A percentile compares a stretch with the other conserved stretches of the same genome.
Evolutionary conservation across 2,329 filamentous ascomycete species (phyloP).

Genomic region (Emydomyces testavorans): DNA sequence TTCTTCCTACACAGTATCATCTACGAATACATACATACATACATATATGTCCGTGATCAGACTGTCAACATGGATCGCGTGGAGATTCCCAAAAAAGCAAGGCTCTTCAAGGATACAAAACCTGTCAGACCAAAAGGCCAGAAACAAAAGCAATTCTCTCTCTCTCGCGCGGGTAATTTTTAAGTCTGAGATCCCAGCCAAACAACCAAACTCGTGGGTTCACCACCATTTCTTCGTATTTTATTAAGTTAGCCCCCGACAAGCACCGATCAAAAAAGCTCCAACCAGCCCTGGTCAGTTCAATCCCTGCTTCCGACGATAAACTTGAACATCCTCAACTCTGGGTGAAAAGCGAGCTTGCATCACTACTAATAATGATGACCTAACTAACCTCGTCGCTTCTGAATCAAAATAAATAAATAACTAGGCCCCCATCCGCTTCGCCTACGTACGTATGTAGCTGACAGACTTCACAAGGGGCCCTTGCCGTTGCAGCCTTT

Average conservation of each 20-base stretch:
- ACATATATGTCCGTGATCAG: neutral
- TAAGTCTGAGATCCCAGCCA: conserved; percentile 11
- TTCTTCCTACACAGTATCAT: too few relatives aligned
- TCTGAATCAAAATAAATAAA: too few relatives aligned
- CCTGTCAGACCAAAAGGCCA: neutral
- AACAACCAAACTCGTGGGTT: conserved; percentile 13
- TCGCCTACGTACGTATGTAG: too few relatives aligned
- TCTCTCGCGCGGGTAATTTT: conserved; percentile 9
- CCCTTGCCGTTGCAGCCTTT: conserved; percentile 4
- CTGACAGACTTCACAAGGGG: too few relatives aligned
- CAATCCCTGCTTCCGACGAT: conserved; percentile 8
- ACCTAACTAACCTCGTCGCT: too few relatives aligned
- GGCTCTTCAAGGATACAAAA: neutral
- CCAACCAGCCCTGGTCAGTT: neutral
- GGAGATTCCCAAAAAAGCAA: conserved; percentile 10
- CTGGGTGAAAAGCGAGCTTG: neutral
- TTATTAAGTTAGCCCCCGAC: too few relatives aligned
- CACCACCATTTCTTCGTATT: conserved; percentile 9
- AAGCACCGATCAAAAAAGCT: conserved; percentile 1
- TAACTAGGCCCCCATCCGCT: conserved; percentile 2
- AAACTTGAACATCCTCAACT: conserved; percentile 10
- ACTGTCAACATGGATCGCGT: conserved; percentile 6
- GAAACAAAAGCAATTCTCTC: neutral
- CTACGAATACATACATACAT: too few relatives aligned
- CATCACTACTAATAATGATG: neutral